Percentiles rank a stretch among this genome's conserved stretches.
phyloP scores from a whole-genome alignment of 768 basidiomycete species.

The Coprinopsis strossmayeri region DNA sequence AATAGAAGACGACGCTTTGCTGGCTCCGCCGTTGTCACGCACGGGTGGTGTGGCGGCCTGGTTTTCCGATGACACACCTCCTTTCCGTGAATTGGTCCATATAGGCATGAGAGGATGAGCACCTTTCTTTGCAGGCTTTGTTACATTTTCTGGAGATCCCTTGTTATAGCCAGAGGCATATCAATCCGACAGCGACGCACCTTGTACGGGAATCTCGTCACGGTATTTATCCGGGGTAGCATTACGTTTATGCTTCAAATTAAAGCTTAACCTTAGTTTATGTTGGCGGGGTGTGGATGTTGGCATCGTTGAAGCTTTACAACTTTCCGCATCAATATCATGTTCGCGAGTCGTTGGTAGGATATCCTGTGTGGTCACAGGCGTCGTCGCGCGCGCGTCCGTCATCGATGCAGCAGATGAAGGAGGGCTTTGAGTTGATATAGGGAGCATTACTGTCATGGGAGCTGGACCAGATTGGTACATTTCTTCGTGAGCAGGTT shows the following conservation, averaged over 20 bases:
- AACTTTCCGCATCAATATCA: not conserved
- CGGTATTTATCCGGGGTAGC: slow-evolving; percentile 13
- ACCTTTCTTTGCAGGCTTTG: not conserved
- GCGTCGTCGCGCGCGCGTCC: not conserved
- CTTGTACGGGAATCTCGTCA: slow-evolving; percentile 18
- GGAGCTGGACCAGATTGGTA: too few species aligned
- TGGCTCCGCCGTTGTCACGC: not conserved
- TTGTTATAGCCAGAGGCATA: too few species aligned
- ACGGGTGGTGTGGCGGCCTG: too few species aligned
- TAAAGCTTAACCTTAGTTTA: slow-evolving; percentile 20
- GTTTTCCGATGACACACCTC: not conserved
- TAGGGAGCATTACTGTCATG: not conserved
- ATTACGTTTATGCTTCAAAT: slow-evolving; percentile 13
- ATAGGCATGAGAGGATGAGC: not conserved
- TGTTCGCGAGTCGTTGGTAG: slow-evolving; percentile 8
- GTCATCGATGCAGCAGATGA: not conserved
- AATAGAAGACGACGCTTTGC: slow-evolving; percentile 11
- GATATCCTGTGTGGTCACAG: not conserved
- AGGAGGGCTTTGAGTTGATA: slow-evolving; percentile 10
- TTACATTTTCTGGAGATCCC: not conserved
- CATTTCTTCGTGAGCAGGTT: not conserved
- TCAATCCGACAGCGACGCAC: too few species aligned
- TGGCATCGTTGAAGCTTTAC: not conserved
- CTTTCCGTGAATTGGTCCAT: not conserved
- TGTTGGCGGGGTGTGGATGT: slow-evolving; percentile 16